Evolutionary conservation across 2,329 filamentous ascomycete genomes (phyloP), one percentile per base, ranked within the genome.

Genomic region (Hypoxylon sp.): DNA sequence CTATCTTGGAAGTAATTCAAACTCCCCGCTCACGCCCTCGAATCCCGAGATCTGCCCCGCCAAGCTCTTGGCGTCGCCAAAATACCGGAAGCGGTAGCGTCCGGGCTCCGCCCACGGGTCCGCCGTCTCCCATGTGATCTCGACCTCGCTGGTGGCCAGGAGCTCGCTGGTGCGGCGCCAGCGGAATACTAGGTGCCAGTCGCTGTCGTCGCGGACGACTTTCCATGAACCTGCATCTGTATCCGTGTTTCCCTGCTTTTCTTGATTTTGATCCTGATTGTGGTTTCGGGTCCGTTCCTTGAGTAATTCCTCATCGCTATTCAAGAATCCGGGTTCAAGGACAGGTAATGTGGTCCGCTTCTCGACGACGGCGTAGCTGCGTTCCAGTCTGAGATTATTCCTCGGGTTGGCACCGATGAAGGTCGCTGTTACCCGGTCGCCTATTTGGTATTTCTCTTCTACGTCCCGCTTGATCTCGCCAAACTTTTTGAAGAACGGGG

Each of bases 341-440:
- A 25, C 37, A 1, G 32, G 12, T 7, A 23, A 74, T 11, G 71
- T 65, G 14, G 84, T 77, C 21, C 86, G 81, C 71, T 82, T 83
- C 81, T 97, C 93, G 0, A 97, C 87, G 0, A 90, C 87, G 0
- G 91, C 91, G 75, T 90, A 97, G 0, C 91, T 97, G 11, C 84
- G 85, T 74, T 93, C 94, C 1, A 93, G 87, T 2, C 89, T 87
- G 45, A 97, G 84, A 67, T 96, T 91, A 77, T 97, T 97, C 52
- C 94, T 86, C 7, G 94, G 94, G 74, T 97, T 97, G 3, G 94
- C 94, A 16, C 91, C 94, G 0, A 94, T 86, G 76, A 97, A 97
- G 0, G 83, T 88, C 0, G 86, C 91, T 3, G 80, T 85, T 27
- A 93, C 85, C 0, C 81, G 82, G 7, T 85, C 83, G 2, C 92